Evolutionary conservation across 2,329 filamentous ascomycete species (phyloP).

Genomic region (Ascochyta lentis): DNA sequence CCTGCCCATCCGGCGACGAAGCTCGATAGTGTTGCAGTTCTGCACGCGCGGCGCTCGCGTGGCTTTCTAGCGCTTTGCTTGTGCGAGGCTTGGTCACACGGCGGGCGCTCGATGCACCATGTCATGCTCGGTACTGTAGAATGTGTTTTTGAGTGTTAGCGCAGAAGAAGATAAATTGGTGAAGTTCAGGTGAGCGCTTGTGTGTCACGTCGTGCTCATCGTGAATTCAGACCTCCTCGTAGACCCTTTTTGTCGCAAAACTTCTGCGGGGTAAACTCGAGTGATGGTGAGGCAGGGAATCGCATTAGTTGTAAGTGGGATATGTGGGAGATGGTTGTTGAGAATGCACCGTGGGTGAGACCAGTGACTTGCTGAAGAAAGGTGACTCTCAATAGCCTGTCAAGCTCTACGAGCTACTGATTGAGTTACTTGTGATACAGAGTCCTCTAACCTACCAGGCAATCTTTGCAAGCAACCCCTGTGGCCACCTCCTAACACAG

Average conservation of each 20-base stretch:
- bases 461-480: slow-evolving; percentile 62
- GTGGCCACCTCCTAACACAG: slow-evolving; percentile 65
- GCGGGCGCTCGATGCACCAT: neutral
- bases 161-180: too few relatives aligned
- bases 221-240: too few relatives aligned
- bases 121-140: too few relatives aligned
- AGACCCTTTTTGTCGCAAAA: too few relatives aligned
- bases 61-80: neutral
- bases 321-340: too few relatives aligned
- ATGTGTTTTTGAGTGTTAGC: neutral
- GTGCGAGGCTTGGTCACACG: neutral
- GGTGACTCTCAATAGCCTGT: neutral
- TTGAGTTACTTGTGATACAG: too few relatives aligned
- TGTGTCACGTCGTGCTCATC: too few relatives aligned
- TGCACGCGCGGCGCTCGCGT: slow-evolving; percentile 14
- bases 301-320: slow-evolving; percentile 8
- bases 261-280: too few relatives aligned
- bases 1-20: slow-evolving; percentile 1
- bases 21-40: neutral
- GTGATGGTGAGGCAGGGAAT: slow-evolving; percentile 3
- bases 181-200: too few relatives aligned
- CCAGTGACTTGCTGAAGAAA: neutral
- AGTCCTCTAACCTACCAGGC: slow-evolving; percentile 62
- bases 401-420: neutral
- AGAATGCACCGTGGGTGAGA: too few relatives aligned